phyloP scores from a whole-genome alignment of 2,329 filamentous ascomycete genomes.

The Hypoxylon sp. region DNA sequence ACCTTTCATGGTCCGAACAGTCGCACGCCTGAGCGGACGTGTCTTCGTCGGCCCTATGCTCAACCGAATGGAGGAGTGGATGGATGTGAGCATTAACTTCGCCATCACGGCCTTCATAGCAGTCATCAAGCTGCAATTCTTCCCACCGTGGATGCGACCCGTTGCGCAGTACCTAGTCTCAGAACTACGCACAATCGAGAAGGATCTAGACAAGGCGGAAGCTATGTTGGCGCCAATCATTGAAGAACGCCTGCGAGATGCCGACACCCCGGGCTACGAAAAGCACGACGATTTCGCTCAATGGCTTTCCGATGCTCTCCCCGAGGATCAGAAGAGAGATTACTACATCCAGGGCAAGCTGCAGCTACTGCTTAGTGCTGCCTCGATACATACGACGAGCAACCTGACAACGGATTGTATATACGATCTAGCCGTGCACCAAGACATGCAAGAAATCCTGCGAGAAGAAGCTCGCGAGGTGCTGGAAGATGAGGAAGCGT shows the following conservation, averaged over 20 bases:
- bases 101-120: slow-evolving; percentile 59
- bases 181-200: slow-evolving; percentile 55
- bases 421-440: slow-evolving; percentile 60
- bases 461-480: slow-evolving; percentile 59
- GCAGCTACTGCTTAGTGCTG: slow-evolving; percentile 56
- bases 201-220: slow-evolving; percentile 54
- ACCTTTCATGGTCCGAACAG: slow-evolving; percentile 58
- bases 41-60: slow-evolving; percentile 61
- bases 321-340: slow-evolving; percentile 48
- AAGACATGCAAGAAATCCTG: slow-evolving; percentile 59
- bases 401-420: slow-evolving; percentile 58
- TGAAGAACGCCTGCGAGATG: slow-evolving; percentile 54
- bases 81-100: slow-evolving; percentile 61
- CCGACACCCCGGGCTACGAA: slow-evolving; percentile 50
- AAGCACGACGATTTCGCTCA: slow-evolving; percentile 58
- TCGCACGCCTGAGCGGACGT: slow-evolving; percentile 62
- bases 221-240: slow-evolving; percentile 56
- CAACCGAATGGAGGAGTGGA: slow-evolving; percentile 62
- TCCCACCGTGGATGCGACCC: slow-evolving; percentile 59
- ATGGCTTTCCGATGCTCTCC: slow-evolving; percentile 54
- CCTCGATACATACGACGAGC: slow-evolving; percentile 62
- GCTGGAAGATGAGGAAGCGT: slow-evolving; percentile 48
- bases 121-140: slow-evolving; percentile 60
- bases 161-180: slow-evolving; percentile 56
- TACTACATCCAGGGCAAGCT: slow-evolving; percentile 52